phyloP scores from a whole-genome alignment of 208 protist genomes.

The Trypanosoma platydactyli region DNA sequence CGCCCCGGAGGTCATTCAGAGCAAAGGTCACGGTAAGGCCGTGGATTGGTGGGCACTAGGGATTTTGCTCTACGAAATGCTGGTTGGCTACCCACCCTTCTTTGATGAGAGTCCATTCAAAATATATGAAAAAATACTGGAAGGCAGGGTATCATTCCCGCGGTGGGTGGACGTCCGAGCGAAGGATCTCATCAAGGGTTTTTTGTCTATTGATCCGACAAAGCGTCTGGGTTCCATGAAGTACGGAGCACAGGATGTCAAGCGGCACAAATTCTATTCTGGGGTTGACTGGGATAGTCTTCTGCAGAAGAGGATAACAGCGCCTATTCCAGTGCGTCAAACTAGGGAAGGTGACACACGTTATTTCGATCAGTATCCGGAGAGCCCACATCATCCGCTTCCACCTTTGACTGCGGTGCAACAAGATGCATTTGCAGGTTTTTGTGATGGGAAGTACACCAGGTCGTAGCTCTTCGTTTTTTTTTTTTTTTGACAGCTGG shows the following conservation, averaged over 20 bases:
- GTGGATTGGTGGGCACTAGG: conserved; percentile 92
- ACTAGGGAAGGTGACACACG: conserved; percentile 78
- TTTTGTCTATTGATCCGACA: conserved; percentile 79
- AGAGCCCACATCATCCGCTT: conserved; percentile 77
- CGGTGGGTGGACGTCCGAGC: conserved; percentile 79
- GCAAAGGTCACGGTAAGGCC: conserved; percentile 79
- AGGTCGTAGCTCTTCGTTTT: conserved; percentile 43
- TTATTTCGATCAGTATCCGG: conserved; percentile 92
- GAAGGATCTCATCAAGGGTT: conserved; percentile 81
- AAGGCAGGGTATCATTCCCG: conserved; percentile 81
- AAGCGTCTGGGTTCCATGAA: conserved; percentile 91
- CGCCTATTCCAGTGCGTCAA: conserved; percentile 85
- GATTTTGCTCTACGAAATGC: conserved; percentile 90
- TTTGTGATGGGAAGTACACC: conserved; percentile 86
- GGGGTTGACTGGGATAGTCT: conserved; percentile 94
- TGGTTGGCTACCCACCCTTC: conserved; percentile 89
- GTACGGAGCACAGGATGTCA: conserved; percentile 93
- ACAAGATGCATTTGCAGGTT: conserved; percentile 88
- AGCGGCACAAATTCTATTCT: conserved; percentile 96
- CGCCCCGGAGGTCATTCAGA: conserved; percentile 87
- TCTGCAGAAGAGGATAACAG: conserved; percentile 71
- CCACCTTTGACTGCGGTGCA: conserved; percentile 70
- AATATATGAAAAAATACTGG: conserved; percentile 92
- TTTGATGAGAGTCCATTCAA: conserved; percentile 92
- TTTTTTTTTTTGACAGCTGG: conserved; percentile 8